A percentile compares a stretch with the other conserved stretches of the same genome.
Conservation (phyloP, 768 basidiomycete species). For the Termitomyces sp. region DNA sequence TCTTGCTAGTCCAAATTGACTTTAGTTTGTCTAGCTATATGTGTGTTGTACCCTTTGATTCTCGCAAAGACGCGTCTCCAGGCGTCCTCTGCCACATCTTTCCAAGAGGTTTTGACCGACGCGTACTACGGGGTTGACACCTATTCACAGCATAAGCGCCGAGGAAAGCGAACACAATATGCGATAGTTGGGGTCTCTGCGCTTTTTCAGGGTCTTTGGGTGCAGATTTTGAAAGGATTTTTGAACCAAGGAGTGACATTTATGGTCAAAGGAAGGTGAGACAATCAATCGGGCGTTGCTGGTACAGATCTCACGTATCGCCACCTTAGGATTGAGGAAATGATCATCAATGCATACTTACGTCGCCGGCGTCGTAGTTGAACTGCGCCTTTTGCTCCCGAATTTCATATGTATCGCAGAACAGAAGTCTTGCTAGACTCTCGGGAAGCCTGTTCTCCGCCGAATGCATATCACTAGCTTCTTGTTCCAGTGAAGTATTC, state of each 20-base stretch:
- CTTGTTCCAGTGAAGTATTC: not conserved
- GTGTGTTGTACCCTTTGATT: not conserved
- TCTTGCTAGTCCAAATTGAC: too few species aligned
- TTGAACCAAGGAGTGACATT: not conserved
- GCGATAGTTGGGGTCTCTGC: not conserved
- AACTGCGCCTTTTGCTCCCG: not conserved
- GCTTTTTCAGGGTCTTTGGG: not conserved
- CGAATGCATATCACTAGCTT: not conserved
- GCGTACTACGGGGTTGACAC: not conserved
- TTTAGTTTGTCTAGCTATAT: not conserved
- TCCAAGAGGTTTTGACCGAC: not conserved
- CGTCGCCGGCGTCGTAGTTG: not conserved
- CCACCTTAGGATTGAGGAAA: not conserved
- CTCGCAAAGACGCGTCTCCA: not conserved
- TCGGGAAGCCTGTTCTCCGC: not conserved
- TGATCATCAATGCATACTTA: not conserved
- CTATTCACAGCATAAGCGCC: not conserved
- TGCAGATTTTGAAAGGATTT: not conserved
- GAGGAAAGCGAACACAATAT: not conserved
- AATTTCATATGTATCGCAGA: not conserved
- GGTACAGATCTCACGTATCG: not conserved
- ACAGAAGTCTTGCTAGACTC: not conserved
- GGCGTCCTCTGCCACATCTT: not conserved
- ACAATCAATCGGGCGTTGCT: too few species aligned
- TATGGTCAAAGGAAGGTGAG: not conserved